A percentile compares a stretch with the other conserved stretches of the same genome.
phyloP scores from a whole-genome alignment of 345 rosid species.

The Rhodamnia argentea region DNA sequence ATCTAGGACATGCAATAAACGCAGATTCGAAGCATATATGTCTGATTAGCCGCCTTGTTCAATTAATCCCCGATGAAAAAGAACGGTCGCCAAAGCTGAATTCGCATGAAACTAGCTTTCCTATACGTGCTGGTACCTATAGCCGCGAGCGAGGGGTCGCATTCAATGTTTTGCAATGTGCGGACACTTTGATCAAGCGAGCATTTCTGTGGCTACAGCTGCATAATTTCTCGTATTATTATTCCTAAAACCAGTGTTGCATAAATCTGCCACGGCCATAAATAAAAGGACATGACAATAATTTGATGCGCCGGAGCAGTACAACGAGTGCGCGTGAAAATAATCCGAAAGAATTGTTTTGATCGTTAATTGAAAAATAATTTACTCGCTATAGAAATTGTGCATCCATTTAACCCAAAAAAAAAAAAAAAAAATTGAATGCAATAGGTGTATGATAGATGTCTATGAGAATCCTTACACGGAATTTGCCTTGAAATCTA shows the following conservation, averaged over 20 bases:
- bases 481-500: no score
- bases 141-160: not conserved
- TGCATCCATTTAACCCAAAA: not conserved
- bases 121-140: not conserved
- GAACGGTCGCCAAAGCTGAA: not conserved
- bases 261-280: not conserved
- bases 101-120: not conserved
- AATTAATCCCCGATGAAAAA: not conserved
- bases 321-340: accelerated
- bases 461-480: not conserved
- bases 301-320: not conserved
- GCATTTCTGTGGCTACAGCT: not conserved
- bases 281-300: not conserved
- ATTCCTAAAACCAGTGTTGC: not conserved
- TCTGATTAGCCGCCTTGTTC: not conserved
- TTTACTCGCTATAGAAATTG: not conserved
- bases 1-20: not conserved
- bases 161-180: not conserved
- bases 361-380: not conserved
- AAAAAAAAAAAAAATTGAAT: not conserved
- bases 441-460: not conserved
- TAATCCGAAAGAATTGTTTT: not conserved
- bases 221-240: not conserved
- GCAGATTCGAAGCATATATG: not conserved
- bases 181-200: not conserved